These are phyloP conservation scores for Coemansia sp. DNA, from an alignment of 192 early-diverging fungal species.

Conservation along the genomic window DNA sequence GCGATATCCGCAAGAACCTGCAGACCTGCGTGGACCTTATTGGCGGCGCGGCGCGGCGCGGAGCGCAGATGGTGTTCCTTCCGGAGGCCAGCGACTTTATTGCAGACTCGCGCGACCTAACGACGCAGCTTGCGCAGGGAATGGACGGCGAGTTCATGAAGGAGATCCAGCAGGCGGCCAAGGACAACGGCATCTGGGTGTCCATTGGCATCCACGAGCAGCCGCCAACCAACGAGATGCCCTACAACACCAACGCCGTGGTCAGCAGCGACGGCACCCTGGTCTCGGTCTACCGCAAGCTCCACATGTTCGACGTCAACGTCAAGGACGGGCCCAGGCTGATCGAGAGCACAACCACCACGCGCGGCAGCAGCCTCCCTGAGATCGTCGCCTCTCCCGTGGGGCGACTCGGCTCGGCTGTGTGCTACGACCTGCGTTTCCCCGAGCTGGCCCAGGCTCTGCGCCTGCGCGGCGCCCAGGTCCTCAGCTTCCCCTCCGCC, in stretches of 20 bases:
- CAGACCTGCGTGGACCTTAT: conserved; percentile 63
- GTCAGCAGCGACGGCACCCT: conserved; percentile 62
- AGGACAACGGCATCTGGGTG: conserved; percentile 63
- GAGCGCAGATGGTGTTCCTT: conserved; percentile 74
- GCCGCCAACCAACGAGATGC: conserved; percentile 16
- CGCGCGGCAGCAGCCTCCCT: conserved; percentile 21
- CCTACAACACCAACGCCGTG: conserved; percentile 71
- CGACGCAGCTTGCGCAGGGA: conserved; percentile 53
- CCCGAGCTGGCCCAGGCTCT: conserved; percentile 65
- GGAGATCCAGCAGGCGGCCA: conserved; percentile 62
- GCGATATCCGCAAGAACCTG: conserved; percentile 59
- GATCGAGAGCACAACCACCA: conserved; percentile 25
- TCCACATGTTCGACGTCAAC: conserved; percentile 79
- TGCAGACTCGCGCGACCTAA: conserved; percentile 56
- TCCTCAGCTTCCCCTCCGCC: conserved; percentile 78
- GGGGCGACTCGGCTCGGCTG: conserved; percentile 60
- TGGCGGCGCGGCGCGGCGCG: conserved; percentile 56
- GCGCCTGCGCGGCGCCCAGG: conserved; percentile 61
- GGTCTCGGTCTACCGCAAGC: conserved; percentile 65
- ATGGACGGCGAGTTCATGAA: conserved; percentile 60
- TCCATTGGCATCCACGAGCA: conserved; percentile 80
- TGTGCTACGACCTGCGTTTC: conserved; percentile 86
- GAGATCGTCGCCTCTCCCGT: conserved; percentile 51
- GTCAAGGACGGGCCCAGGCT: conserved; percentile 48
- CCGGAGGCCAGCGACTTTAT: conserved; percentile 87